Evolutionary conservation across 1,284 basidiomycete genomes (phyloP).

Genomic region (Sporisorium exsertum): DNA sequence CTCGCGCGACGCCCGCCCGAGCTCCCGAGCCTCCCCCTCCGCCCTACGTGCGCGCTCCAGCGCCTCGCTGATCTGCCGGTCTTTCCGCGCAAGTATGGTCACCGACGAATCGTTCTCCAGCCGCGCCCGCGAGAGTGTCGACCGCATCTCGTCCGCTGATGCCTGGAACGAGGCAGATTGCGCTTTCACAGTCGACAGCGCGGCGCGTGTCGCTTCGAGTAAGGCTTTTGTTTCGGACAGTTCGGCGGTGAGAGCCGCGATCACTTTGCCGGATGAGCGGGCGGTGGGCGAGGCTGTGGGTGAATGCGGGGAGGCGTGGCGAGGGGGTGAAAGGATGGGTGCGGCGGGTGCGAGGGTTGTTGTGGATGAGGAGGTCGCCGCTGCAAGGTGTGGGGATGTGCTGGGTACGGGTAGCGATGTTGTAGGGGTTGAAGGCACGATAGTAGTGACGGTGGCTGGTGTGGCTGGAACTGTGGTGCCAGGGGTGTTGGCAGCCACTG

Average conservation of each 20-base stretch:
- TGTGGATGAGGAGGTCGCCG: conserved; percentile 22
- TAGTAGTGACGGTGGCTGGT: neutral
- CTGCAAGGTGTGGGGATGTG: conserved; percentile 7
- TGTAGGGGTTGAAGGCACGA: neutral
- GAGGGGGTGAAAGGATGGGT: neutral
- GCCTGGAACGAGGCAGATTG: conserved; percentile 79
- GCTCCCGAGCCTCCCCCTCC: conserved; percentile 63
- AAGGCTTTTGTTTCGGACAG: conserved; percentile 60
- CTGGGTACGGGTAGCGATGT: neutral
- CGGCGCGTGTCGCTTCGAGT: conserved; percentile 83
- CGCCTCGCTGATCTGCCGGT: conserved; percentile 80
- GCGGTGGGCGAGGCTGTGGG: conserved; percentile 1
- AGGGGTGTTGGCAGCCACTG: neutral
- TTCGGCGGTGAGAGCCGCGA: conserved; percentile 51
- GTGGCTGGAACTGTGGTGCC: neutral
- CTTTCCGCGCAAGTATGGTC: conserved; percentile 85
- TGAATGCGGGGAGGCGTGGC: neutral
- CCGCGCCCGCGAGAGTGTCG: conserved; percentile 80
- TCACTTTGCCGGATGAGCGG: conserved; percentile 39
- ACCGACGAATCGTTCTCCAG: conserved; percentile 86
- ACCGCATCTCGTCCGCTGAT: conserved; percentile 85
- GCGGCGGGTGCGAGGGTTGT: conserved; percentile 3
- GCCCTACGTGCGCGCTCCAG: conserved; percentile 66
- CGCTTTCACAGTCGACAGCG: conserved; percentile 80
- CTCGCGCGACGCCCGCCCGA: conserved; percentile 58